Base-by-base conservation (phyloP, 108 stramenopile genomes). In the Conticribra weissflogii region DNA sequence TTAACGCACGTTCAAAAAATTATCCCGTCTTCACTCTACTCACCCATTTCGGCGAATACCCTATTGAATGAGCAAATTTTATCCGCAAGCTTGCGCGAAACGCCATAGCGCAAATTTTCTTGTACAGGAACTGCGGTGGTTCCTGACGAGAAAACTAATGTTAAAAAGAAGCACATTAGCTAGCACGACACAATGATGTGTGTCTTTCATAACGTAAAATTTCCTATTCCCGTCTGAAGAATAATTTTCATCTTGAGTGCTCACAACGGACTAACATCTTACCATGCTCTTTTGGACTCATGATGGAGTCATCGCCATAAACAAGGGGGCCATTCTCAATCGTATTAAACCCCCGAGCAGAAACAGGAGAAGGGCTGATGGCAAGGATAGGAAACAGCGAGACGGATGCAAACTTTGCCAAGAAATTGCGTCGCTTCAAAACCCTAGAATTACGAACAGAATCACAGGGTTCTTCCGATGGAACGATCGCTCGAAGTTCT, bases 11-110 rank as follows among this genome's bases (percentile, higher is more conserved):
- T n/a, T n/a, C n/a, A n/a, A n/a, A n/a, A n/a, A n/a, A n/a, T n/a
- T n/a, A n/a, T n/a, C n/a, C n/a, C n/a, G n/a, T n/a, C n/a, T n/a
- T n/a, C n/a, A n/a, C n/a, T n/a, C 36, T 41, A 12, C 36, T 41
- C 12, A 49, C 76, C 71, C 63, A 71, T 67, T 19, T 67, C 74
- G 1, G 74, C 74, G 25, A 67, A 75, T 0, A 48, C 59, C 8
- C 93, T 71, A 72, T 97, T 97, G 85, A 82, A 97, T 29, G 76
- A 85, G 79, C 83, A 82, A 25, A 92, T 92, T 52, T 79, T 75
- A 65, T 92, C 91, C 2, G 91, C 91, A 16, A 88, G 47, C 51
- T 82, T 75, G 24, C 72, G 41, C 33, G 68, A 68, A 18, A 84
- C 85, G 16, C 80, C 82, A 30, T 80, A 93, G n/a, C 81, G 48